Conservation (phyloP, 176 grass and related monocot species). For the Oryza meyeriana region DNA sequence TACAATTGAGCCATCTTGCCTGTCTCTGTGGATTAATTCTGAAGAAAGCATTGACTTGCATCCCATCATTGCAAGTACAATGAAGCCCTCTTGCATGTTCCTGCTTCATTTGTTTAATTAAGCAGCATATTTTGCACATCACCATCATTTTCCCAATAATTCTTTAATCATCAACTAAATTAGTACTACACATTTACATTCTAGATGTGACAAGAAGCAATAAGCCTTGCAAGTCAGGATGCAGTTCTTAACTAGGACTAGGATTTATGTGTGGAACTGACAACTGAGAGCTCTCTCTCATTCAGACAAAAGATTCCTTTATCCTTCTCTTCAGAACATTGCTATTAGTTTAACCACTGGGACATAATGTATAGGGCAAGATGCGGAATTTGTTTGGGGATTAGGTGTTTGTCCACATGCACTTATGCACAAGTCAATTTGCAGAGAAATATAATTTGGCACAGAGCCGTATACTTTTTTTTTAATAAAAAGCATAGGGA, state of each 20-base stretch:
- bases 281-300: slow-evolving; percentile 2
- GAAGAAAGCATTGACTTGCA: slow-evolving; percentile 46
- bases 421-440: slow-evolving; percentile 50
- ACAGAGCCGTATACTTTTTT: background rate
- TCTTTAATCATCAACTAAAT: slow-evolving; percentile 16
- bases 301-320: slow-evolving; percentile 42
- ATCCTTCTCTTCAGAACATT: slow-evolving; percentile 24
- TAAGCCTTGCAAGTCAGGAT: slow-evolving; percentile 6
- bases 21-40: slow-evolving; percentile 33
- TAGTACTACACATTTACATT: background rate
- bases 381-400: slow-evolving; percentile 43
- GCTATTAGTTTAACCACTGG: slow-evolving; percentile 28
- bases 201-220: slow-evolving; percentile 21
- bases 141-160: background rate
- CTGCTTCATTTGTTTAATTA: slow-evolving; percentile 6
- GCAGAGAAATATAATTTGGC: slow-evolving; percentile 8
- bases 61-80: slow-evolving; percentile 53
- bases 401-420: slow-evolving; percentile 59
- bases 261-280: slow-evolving; percentile 2
- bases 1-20: slow-evolving; percentile 31
- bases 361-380: slow-evolving; percentile 30
- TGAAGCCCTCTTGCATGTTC: slow-evolving; percentile 41
- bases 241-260: slow-evolving; percentile 12
- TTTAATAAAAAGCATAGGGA: background rate
- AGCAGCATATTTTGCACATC: slow-evolving; percentile 36